These are phyloP conservation scores for Ceraceosorus guamensis DNA, from an alignment of 1,284 basidiomycete genomes.

Conservation along the genomic window DNA sequence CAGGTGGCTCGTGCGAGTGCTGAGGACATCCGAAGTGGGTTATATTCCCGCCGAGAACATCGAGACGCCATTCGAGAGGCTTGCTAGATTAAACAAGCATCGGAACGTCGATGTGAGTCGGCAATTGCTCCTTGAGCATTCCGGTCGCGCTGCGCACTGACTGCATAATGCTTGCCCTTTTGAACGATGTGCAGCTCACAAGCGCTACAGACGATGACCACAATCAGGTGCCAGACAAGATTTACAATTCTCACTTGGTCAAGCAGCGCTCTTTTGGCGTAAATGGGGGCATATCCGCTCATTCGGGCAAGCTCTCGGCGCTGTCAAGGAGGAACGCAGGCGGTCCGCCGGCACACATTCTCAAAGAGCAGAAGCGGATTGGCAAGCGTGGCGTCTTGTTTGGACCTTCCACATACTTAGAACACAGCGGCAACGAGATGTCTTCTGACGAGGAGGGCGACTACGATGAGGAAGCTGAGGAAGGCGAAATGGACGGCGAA, in stretches of 20 bases:
- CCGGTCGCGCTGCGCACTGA: background rate
- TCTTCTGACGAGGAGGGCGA: constrained; percentile 35
- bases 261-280: constrained; percentile 25
- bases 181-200: constrained; percentile 21
- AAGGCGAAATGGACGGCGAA: constrained; percentile 14
- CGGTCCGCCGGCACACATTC: constrained; percentile 16
- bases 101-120: constrained; percentile 70
- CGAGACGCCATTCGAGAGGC: constrained; percentile 92
- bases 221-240: constrained; percentile 35
- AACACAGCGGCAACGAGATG: constrained; percentile 44
- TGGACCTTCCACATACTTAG: constrained; percentile 40
- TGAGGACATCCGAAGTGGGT: constrained; percentile 74
- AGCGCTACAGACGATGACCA: constrained; percentile 46
- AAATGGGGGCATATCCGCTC: constrained; percentile 24
- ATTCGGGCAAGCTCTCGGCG: constrained; percentile 46
- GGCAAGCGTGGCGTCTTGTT: constrained; percentile 41
- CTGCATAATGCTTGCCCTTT: constrained; percentile 12
- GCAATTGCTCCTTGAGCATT: constrained; percentile 62
- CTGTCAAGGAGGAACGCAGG: constrained; percentile 37
- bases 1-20: constrained; percentile 46
- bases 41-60: constrained; percentile 99
- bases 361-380: constrained; percentile 19
- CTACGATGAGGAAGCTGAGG: constrained; percentile 26
- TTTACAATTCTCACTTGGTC: constrained; percentile 35
- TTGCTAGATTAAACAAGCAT: constrained; percentile 93